These are phyloP conservation scores for Coemansia sp. DNA, from an alignment of 192 early-diverging fungal genomes.

Conservation along the genomic window DNA sequence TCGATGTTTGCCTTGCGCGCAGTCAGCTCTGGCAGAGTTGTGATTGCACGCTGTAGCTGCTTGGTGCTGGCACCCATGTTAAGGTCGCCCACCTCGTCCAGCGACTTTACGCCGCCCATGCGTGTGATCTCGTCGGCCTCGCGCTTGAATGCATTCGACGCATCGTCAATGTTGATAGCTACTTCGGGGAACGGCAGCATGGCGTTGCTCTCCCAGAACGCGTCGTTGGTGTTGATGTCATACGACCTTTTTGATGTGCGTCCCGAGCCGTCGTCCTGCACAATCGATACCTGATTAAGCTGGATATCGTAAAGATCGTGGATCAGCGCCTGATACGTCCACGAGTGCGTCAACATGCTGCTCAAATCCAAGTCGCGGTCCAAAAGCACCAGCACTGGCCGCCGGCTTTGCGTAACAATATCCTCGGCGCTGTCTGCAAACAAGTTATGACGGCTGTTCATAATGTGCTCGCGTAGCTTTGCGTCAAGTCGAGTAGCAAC, in stretches of 20 bases:
- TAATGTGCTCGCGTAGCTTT: conserved; percentile 85
- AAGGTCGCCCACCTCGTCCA: conserved; percentile 53
- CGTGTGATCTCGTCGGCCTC: conserved; percentile 92
- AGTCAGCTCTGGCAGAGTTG: conserved; percentile 90
- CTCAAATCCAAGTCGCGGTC: conserved; percentile 91
- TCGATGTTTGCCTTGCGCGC: conserved; percentile 91
- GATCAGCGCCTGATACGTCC: conserved; percentile 96
- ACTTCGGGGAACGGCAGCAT: conserved; percentile 95
- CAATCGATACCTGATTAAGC: conserved; percentile 76
- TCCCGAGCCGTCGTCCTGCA: conserved; percentile 64
- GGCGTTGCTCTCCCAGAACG: conserved; percentile 94
- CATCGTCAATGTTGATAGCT: conserved; percentile 92
- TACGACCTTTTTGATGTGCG: conserved; percentile 68
- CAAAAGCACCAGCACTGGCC: conserved; percentile 80
- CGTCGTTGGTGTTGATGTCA: conserved; percentile 87
- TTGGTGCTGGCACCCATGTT: conserved; percentile 84
- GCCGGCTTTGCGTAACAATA: conserved; percentile 58
- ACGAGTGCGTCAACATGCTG: conserved; percentile 92
- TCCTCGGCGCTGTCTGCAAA: conserved; percentile 63
- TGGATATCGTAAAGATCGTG: conserved; percentile 95
- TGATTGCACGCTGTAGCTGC: conserved; percentile 87
- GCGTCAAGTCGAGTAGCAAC: conserved; percentile 88
- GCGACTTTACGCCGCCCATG: conserved; percentile 77
- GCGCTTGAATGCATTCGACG: conserved; percentile 90
- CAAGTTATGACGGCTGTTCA: conserved; percentile 85